Evolutionary conservation across 139 green algal genomes (phyloP).

Genomic region (Tetraselmis striata): DNA sequence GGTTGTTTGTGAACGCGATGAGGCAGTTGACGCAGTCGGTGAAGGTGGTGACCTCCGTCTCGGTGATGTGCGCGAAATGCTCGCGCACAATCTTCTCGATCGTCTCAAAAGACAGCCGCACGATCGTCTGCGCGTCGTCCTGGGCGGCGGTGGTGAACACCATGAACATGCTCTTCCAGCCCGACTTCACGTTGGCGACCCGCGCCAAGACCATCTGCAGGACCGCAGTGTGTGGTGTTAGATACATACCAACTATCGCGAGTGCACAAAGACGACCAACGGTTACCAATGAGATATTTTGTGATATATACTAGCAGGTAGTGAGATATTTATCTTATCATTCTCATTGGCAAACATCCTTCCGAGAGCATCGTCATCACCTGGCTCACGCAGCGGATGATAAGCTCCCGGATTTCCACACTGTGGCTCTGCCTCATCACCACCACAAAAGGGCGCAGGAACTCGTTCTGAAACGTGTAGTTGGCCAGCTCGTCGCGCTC

Average conservation of each 20-base stretch:
- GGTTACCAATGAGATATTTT: too few species aligned
- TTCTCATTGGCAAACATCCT: too few species aligned
- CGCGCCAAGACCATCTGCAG: constrained; percentile 90
- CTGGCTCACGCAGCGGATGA: constrained; percentile 75
- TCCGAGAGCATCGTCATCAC: neutral
- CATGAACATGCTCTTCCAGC: constrained; percentile 99
- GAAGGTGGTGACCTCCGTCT: constrained; percentile 96
- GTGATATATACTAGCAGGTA: too few species aligned
- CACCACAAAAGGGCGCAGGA: constrained; percentile 95
- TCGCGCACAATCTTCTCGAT: constrained; percentile 97
- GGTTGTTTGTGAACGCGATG: constrained; percentile 98
- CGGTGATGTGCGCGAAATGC: constrained; percentile 95
- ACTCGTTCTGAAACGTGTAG: constrained; percentile 99
- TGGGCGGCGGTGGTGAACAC: constrained; percentile 93
- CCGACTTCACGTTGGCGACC: constrained; percentile 91
- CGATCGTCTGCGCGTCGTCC: constrained; percentile 69
- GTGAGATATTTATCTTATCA: too few species aligned
- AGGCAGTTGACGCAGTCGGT: constrained; percentile 99
- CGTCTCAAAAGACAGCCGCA: constrained; percentile 86
- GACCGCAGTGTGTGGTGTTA: too few species aligned
- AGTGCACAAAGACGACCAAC: too few species aligned
- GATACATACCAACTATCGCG: too few species aligned
- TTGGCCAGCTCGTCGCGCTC: constrained; percentile 96
- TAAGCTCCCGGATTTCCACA: constrained; percentile 93
- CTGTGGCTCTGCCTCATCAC: constrained; percentile 81